Base-by-base conservation (phyloP, 148 eudicot species). In the Vaccinium macrocarpon region DNA sequence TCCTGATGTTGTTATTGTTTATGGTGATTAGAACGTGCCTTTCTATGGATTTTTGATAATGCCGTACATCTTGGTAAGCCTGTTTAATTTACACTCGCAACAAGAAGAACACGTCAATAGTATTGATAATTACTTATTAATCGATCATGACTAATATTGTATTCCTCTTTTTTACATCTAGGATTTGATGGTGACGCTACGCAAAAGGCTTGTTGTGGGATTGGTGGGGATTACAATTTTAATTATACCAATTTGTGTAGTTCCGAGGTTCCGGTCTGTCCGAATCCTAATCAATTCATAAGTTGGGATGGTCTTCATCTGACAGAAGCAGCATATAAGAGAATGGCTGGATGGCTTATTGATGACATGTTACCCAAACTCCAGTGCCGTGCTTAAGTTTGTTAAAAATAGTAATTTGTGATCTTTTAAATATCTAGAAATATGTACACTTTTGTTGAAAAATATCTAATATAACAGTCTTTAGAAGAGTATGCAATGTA, bases 291-390 rank as follows among this genome's bases (percentile, higher is more conserved):
- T 51, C 68, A 21, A 11, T 57, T 8, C 5, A 61, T 84, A 15
- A 76, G 61, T 21, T 84, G 86, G 82, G 86, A 84, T 62, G 86
- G 76, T 29, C 6, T 84, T 15, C 86, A 84, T 19, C 10, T 62
- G 38, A 84, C 81, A 5, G 38, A 84, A 18, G 0, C 15, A 1
- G 76, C 85, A 5, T 57, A 84, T n/a, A 18, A 48, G 53, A 4
- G 32, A 0, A 4, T 84, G 18, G 75, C 86, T 11, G 8, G 3
- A 14, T 50, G 62, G 78, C 84, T 70, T 6, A 27, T 82, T 2
- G 16, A 25, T 0, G 49, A 29, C 42, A 15, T 70, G 4, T 53
- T 82, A 14, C 76, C 42, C 10, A 14, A 82, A 64, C 57, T 82
- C 71, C 42, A 68, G 4, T 82, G 84, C 52, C 4, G 2, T 9